Conservation (phyloP, 1,284 basidiomycete genomes). For the Tylopilus sp. region DNA sequence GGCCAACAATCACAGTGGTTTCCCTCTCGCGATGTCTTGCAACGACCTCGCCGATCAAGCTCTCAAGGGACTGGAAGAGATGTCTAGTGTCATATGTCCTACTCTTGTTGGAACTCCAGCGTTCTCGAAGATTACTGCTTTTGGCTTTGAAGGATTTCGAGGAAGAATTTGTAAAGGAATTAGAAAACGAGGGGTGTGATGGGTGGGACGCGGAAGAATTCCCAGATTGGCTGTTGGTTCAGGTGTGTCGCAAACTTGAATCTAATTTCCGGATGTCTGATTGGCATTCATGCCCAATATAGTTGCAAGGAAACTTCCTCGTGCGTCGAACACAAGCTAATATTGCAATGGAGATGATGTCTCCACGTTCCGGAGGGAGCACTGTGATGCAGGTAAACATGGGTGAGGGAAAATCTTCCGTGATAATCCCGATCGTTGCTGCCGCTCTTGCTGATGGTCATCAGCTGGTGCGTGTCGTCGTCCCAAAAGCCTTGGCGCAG, state of each 20-base stretch:
- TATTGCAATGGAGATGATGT: constrained; percentile 58
- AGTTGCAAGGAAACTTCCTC: constrained; percentile 57
- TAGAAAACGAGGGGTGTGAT: constrained; percentile 30
- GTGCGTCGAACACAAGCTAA: constrained; percentile 51
- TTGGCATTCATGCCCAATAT: not conserved
- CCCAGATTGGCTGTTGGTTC: constrained; percentile 58
- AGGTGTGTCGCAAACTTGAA: constrained; percentile 43
- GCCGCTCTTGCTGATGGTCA: constrained; percentile 53
- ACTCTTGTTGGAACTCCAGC: constrained; percentile 44
- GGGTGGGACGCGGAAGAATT: constrained; percentile 25
- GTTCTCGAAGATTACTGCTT: constrained; percentile 13
- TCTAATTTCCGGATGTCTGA: too few species aligned
- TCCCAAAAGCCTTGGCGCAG: constrained; percentile 52
- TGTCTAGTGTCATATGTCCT: constrained; percentile 39
- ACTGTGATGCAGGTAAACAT: constrained; percentile 62
- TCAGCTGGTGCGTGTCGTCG: constrained; percentile 59
- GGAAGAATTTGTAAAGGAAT: constrained; percentile 3
- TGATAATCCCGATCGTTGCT: constrained; percentile 60
- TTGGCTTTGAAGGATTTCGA: not conserved
- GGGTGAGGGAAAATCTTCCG: constrained; percentile 67
- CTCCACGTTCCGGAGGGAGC: constrained; percentile 46
- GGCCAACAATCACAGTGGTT: constrained; percentile 37
- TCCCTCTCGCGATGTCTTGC: constrained; percentile 38
- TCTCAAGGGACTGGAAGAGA: constrained; percentile 38
- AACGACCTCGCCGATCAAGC: constrained; percentile 9